Evolutionary conservation across 495 filamentous ascomycete species (phyloP), one percentile per base, ranked within the genome.

Genomic region (Daldinia bambusicola): DNA sequence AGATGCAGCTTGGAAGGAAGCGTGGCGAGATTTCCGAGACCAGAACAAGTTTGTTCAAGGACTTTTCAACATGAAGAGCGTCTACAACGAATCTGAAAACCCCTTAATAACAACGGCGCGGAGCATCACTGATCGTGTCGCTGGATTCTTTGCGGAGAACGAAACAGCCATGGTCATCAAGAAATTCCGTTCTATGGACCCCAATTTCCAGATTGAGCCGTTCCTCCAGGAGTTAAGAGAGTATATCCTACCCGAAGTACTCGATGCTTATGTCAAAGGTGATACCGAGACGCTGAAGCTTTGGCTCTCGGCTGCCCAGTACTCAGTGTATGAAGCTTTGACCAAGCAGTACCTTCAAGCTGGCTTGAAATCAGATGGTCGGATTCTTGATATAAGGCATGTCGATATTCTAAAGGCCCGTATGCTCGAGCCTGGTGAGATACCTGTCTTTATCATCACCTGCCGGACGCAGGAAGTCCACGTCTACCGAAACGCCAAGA

Each of bases 391-490:
- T 76, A 97, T 99, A 74, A 85, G 95, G 73, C 88, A 94, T 63
- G 95, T 99, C 30, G 95, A 99, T 71, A 91, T 99, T 66, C 80
- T 95, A 14, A 89, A 89, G 45, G 95, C 95, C 16, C 87, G 94
- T 64, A 91, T 98, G 80, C 84, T 99, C 40, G 96, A 99, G n/a
- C 95, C 95, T 6, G 95, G 95, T 64, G 95, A 98, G 61, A 92
- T 98, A 43, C 95, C 95, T 0, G 95, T 99, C 14, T 99, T 99
- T 76, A 96, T 99, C 74, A 89, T 99, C 63, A 96, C 93, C 48
- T 97, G 93, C 80, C 86, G 94, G 38, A 97, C 95, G n/a, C 95
- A 99, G 77, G 95, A 99, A 77, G 93, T 98, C 7, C 95, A 99
- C 77, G 94, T 97, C 14, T 99, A 97, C 83, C 87, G 90, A 43